Evolutionary conservation across 345 rosid species (phyloP).

Genomic region (Nasturtium officinale): DNA sequence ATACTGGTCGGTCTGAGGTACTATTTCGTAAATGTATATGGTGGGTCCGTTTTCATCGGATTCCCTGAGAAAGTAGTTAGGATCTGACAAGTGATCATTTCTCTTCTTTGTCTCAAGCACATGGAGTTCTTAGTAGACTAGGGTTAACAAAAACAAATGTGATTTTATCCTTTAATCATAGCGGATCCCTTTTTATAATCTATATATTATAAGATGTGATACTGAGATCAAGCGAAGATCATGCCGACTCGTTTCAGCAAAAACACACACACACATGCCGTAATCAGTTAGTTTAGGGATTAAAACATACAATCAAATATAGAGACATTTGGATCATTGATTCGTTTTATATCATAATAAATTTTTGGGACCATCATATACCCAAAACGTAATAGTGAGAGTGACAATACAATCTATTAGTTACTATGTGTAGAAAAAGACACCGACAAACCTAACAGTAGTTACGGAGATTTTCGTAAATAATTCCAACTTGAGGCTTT

Average conservation of each 20-base stretch:
- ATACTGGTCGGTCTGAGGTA: constrained; percentile 1
- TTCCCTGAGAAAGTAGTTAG: constrained; percentile 22
- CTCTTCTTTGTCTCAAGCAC: constrained; percentile 22
- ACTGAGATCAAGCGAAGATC: constrained; percentile 8
- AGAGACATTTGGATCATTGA: background rate
- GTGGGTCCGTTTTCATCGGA: constrained; percentile 31
- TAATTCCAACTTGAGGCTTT: constrained; percentile 23
- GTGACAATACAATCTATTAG: constrained; percentile 15
- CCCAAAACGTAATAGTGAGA: constrained; percentile 17
- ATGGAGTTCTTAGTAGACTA: constrained; percentile 10
- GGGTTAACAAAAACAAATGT: constrained; percentile 1
- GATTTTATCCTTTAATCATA: background rate
- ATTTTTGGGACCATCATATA: constrained; percentile 14
- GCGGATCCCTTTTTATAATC: background rate
- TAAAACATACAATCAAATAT: background rate
- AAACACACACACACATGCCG: background rate
- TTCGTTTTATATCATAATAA: background rate
- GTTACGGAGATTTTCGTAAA: constrained; percentile 18
- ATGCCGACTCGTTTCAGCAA: background rate
- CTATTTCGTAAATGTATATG: background rate
- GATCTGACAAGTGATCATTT: constrained; percentile 24
- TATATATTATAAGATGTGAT: background rate
- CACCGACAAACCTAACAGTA: constrained; percentile 25
- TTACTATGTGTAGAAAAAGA: background rate
- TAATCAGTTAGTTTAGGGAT: background rate